A percentile compares a stretch with the other conserved stretches of the same genome.
Evolutionary conservation across 352 stramenopile species (phyloP).

Genomic region (Pythium apleroticum): DNA sequence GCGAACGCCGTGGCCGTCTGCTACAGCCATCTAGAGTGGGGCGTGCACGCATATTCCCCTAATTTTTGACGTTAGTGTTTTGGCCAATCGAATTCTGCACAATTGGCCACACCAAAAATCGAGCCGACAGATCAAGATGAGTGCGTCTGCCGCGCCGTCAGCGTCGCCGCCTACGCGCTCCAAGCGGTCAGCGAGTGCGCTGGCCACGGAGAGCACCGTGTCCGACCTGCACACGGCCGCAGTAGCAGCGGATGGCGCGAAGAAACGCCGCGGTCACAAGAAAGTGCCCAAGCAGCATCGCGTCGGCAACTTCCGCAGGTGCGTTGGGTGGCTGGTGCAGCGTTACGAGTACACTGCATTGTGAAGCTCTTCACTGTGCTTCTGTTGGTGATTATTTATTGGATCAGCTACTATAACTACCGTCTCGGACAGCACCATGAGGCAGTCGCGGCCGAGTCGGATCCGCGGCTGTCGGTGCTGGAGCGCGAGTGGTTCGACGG

Average conservation of each 20-base stretch:
- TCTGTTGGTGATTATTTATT: neutral
- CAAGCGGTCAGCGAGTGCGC: neutral
- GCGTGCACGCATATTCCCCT: too few relatives aligned
- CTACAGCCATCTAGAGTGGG: too few relatives aligned
- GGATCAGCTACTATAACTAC: slow-evolving; percentile 73
- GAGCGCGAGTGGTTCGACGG: slow-evolving; percentile 62
- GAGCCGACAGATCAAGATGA: neutral
- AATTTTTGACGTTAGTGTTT: too few relatives aligned
- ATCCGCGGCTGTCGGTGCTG: slow-evolving; percentile 61
- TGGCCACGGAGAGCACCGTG: neutral
- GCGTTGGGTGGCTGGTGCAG: neutral
- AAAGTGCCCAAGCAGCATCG: slow-evolving; percentile 37
- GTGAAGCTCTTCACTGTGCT: too few relatives aligned
- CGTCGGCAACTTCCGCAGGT: slow-evolving; percentile 81
- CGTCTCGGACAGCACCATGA: slow-evolving; percentile 60
- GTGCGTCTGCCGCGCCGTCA: neutral
- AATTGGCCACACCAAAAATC: neutral
- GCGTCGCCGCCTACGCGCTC: neutral
- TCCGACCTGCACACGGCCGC: neutral
- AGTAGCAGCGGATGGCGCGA: neutral
- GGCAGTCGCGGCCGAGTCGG: slow-evolving; percentile 37
- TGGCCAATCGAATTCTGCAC: too few relatives aligned
- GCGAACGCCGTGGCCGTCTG: too few relatives aligned
- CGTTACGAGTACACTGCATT: too few relatives aligned
- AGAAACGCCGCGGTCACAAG: slow-evolving; percentile 13